These are phyloP conservation scores for Pyrenula aspistea DNA, from an alignment of 495 filamentous ascomycete genomes.

Conservation along the genomic window DNA sequence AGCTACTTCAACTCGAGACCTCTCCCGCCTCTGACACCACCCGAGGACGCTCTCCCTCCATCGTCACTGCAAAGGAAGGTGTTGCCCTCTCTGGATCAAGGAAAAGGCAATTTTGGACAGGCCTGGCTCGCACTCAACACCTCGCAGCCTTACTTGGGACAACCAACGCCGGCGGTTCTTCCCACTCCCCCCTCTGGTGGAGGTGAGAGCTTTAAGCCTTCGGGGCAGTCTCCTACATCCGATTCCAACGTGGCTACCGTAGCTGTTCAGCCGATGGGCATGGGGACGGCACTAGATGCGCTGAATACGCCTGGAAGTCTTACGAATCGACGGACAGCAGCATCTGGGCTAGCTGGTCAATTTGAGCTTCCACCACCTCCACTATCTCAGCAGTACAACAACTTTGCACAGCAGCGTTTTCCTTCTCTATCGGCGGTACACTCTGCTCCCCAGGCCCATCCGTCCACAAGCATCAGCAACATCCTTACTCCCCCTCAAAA, in stretches of 20 bases:
- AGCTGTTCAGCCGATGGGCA: conserved; percentile 29
- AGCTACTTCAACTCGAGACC: not conserved
- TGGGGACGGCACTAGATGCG: conserved; percentile 32
- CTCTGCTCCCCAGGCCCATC: conserved; percentile 23
- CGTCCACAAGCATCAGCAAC: conserved; percentile 43
- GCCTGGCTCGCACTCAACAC: conserved; percentile 14
- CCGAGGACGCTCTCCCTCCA: not conserved
- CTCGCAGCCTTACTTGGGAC: conserved; percentile 11
- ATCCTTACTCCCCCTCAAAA: conserved; percentile 51
- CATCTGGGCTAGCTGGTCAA: conserved; percentile 40
- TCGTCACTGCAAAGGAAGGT: not conserved
- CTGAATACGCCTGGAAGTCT: conserved; percentile 33
- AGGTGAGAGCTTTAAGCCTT: conserved; percentile 23
- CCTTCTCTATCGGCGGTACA: conserved; percentile 25
- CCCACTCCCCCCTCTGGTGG: conserved; percentile 20
- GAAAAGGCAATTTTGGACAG: conserved; percentile 5
- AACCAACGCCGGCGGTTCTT: conserved; percentile 11
- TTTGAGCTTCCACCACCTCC: conserved; percentile 50
- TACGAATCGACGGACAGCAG: conserved; percentile 46
- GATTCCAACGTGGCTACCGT: conserved; percentile 31
- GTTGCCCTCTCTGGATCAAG: conserved; percentile 19
- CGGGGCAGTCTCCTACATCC: conserved; percentile 13
- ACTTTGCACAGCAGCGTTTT: conserved; percentile 25
- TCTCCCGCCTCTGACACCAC: not conserved
- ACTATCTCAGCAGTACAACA: conserved; percentile 13